phyloP scores from a whole-genome alignment of 2,329 filamentous ascomycete species.

The Fusarium sp. region DNA sequence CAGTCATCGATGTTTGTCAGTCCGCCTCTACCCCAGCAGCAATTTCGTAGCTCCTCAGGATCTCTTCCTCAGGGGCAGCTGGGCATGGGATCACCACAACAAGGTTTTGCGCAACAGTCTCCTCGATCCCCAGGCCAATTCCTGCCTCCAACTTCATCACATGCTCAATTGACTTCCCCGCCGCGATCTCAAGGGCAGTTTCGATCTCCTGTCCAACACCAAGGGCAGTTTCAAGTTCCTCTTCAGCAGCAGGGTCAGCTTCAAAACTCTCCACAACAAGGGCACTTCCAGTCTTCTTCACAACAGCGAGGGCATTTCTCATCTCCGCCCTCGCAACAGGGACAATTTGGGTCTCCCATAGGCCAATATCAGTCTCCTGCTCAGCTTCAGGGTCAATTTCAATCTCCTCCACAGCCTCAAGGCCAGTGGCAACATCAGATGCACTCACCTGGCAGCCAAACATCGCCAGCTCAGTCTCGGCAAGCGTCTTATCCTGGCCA shows the following conservation, averaged over 20 bases:
- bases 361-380: slow-evolving; percentile 7
- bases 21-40: slow-evolving; percentile 31
- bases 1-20: slow-evolving; percentile 36
- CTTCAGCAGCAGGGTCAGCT: slow-evolving; percentile 10
- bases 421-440: slow-evolving; percentile 31
- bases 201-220: slow-evolving; percentile 8
- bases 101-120: slow-evolving; percentile 18
- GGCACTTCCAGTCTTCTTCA: slow-evolving; percentile 7
- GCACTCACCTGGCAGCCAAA: slow-evolving; percentile 46
- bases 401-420: slow-evolving; percentile 15
- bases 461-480: slow-evolving; percentile 54
- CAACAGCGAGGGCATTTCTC: slow-evolving; percentile 11
- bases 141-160: slow-evolving; percentile 1
- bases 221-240: slow-evolving; percentile 21
- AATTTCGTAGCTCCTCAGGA: slow-evolving; percentile 18
- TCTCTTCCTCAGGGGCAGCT: slow-evolving; percentile 7
- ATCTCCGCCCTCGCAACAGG: background rate
- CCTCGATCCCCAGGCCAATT: slow-evolving; percentile 12
- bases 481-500: slow-evolving; percentile 52
- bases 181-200: slow-evolving; percentile 16
- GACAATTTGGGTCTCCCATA: slow-evolving; percentile 7
- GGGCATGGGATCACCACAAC: slow-evolving; percentile 20
- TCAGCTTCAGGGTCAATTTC: slow-evolving; percentile 25
- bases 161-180: background rate
- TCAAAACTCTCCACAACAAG: slow-evolving; percentile 9